Evolutionary conservation across 257 asterid species (phyloP).

Genomic region (Coffea eugenioides): DNA sequence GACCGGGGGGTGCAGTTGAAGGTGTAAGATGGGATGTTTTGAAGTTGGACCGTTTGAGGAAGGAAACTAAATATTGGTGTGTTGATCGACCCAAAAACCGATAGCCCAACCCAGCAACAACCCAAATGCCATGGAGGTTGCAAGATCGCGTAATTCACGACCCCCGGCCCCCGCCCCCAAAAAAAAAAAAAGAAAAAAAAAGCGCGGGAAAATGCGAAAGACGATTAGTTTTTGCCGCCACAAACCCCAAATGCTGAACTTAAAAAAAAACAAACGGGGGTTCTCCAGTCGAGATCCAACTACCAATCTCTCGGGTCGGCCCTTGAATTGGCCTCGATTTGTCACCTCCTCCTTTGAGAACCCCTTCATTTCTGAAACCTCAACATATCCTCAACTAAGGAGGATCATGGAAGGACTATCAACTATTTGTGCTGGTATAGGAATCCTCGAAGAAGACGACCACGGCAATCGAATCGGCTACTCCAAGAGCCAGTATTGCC

Average conservation of each 20-base stretch:
- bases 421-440: constrained; percentile 74
- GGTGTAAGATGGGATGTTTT: too few species aligned
- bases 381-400: not conserved
- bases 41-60: too few species aligned
- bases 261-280: not conserved
- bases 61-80: too few species aligned
- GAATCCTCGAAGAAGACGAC: constrained; percentile 68
- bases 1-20: too few species aligned
- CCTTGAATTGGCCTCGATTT: not conserved
- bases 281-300: not conserved
- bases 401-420: constrained; percentile 73
- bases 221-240: not conserved
- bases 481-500: constrained; percentile 56
- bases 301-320: not conserved
- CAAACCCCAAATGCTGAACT: not conserved
- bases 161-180: too few species aligned
- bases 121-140: too few species aligned
- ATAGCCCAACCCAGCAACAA: too few species aligned
- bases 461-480: constrained; percentile 61
- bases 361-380: not conserved
- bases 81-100: too few species aligned
- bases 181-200: not conserved
- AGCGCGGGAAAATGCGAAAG: constrained; percentile 11
- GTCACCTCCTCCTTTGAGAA: not conserved
- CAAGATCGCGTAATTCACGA: not conserved